Evolutionary conservation across 2,329 filamentous ascomycete genomes (phyloP), one percentile per base, ranked within the genome.

Genomic region (Decorospora gaudefroyi): DNA sequence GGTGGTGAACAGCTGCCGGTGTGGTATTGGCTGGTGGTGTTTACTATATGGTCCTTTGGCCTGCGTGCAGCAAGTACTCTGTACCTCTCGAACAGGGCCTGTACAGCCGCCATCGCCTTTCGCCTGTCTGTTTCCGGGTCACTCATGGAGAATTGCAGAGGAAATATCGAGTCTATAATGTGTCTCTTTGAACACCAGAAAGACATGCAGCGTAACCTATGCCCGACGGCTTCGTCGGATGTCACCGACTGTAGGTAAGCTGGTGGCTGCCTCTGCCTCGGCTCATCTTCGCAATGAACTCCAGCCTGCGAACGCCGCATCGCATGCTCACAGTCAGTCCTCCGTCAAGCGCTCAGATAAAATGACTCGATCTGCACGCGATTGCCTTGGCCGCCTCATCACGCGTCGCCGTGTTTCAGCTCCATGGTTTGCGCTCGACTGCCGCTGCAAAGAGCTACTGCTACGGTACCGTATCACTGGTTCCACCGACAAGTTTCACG

Each of bases 1-100:
- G 5, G 3, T 8, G 31, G 11, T 57, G 13, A 59, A 30, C 15
- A 39, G 25, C 10, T 25, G 7, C 1, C 15, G 35, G n/a, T 6
- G 2, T 13, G 4, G 12, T 6, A 1, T 13, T 3, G 3, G 2
- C 1, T 23, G 7, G 31, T 5, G 26, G 3, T 5, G 8, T 61
- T 45, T 32, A 71, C 69, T 12, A 65, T 52, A 50, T 71, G 69
- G 27, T 62, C 47, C 19, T 57, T 42, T 4, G 66, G 63, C 18
- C 69, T 51, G 34, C 55, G 56, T 7, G 56, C 59, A 27, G 63
- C 62, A 30, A 72, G 44, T 2, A 69, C 39, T 29, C 57, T 55
- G 51, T 72, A 72, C 48, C 62, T 53, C 23, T 69, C 67, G 40
- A 71, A 70, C 52, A 68, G 61, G 33, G 68, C 68, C 27, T 64